Conservation (phyloP, 129 eudicot species). For the Scalesia atractyloides region DNA sequence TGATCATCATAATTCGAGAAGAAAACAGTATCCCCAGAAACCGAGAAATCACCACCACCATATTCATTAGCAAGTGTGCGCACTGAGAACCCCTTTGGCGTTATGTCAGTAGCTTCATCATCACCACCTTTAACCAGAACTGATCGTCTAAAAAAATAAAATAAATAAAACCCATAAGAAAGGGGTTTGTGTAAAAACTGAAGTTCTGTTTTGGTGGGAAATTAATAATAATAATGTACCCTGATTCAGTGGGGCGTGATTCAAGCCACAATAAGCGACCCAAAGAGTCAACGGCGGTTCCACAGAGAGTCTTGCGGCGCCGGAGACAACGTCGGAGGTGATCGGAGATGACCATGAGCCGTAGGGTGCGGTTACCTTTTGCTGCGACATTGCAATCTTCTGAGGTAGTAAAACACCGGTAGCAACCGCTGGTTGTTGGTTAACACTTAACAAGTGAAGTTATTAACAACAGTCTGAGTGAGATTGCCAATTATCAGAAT, state of each 20-base stretch:
- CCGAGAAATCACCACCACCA: conserved; percentile 49
- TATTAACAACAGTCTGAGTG: no score
- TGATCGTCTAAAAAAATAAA: conserved; percentile 24
- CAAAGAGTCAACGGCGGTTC: conserved; percentile 38
- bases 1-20: conserved; percentile 48
- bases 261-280: conserved; percentile 51
- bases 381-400: neutral
- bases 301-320: conserved; percentile 43
- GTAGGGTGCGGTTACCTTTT: conserved; percentile 60
- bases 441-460: no score
- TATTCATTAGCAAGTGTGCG: conserved; percentile 46
- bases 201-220: no score
- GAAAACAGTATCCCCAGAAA: conserved; percentile 29
- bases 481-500: no score
- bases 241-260: conserved; percentile 53
- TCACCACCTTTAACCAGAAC: conserved; percentile 45
- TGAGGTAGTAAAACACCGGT: no score
- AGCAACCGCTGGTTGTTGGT: no score
- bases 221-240: conserved; percentile 29
- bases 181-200: neutral
- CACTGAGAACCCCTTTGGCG: conserved; percentile 41
- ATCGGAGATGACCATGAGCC: conserved; percentile 93
- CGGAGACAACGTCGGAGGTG: conserved; percentile 66
- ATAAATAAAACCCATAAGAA: neutral
- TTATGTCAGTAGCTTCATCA: conserved; percentile 30